phyloP scores from a whole-genome alignment of 176 grass and related monocot genomes.

The Eleusine coracana region DNA sequence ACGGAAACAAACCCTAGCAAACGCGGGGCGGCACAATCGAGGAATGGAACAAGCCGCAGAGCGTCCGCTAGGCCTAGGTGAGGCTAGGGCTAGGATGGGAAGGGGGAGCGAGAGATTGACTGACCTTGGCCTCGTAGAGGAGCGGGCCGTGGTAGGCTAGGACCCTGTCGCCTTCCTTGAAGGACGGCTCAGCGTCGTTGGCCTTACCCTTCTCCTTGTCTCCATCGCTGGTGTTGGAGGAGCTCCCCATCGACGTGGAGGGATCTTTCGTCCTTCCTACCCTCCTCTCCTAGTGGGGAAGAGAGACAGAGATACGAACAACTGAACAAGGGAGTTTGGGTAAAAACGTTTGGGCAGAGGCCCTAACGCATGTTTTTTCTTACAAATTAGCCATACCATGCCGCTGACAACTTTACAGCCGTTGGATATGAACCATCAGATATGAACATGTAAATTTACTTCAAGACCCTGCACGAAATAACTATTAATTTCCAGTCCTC shows the following conservation, averaged over 20 bases:
- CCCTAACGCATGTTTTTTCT: neutral
- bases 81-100: neutral
- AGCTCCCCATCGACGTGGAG: conserved; percentile 31
- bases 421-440: no score
- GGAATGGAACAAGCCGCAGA: neutral
- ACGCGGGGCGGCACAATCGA: neutral
- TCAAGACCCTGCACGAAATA: no score
- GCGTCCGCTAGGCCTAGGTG: neutral
- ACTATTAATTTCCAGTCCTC: no score
- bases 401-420: no score
- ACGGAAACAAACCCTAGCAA: neutral
- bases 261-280: neutral
- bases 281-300: neutral
- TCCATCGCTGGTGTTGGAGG: conserved; percentile 49
- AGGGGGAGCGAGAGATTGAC: neutral
- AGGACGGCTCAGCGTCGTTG: conserved; percentile 41
- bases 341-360: no score
- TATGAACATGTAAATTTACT: no score
- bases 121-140: conserved; percentile 94
- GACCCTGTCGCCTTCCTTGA: conserved; percentile 86
- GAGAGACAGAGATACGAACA: no score
- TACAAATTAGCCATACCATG: no score
- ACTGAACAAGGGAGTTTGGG: no score
- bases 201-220: conserved; percentile 16
- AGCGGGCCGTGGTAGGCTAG: conserved; percentile 89